Percentiles rank a stretch among this genome's conserved stretches.
Evolutionary conservation across 768 basidiomycete species (phyloP).

Genomic region (Butyriboletus loyo): DNA sequence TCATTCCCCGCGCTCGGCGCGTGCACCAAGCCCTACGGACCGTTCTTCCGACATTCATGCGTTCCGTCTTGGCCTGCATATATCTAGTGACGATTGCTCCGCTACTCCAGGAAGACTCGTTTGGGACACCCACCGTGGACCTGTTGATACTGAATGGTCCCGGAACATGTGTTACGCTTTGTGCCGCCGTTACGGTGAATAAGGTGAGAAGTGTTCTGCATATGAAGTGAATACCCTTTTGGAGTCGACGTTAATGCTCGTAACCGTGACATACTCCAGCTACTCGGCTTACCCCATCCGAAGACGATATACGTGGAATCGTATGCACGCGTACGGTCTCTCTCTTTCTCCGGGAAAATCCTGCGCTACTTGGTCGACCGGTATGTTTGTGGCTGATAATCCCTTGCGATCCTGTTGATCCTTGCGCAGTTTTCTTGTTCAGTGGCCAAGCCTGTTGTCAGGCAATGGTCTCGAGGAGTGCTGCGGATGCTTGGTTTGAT

Average conservation of each 20-base stretch:
- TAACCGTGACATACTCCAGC: constrained; percentile 40
- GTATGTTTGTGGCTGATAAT: constrained; percentile 61
- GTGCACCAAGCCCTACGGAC: constrained; percentile 81
- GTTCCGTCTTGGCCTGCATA: constrained; percentile 60
- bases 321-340: constrained; percentile 78
- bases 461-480: constrained; percentile 46
- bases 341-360: constrained; percentile 84
- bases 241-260: too few species aligned
- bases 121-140: constrained; percentile 52
- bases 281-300: constrained; percentile 71
- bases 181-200: constrained; percentile 64
- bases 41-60: constrained; percentile 59
- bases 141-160: constrained; percentile 90
- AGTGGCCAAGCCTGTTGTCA: constrained; percentile 70
- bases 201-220: constrained; percentile 47
- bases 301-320: constrained; percentile 87
- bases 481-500: constrained; percentile 65
- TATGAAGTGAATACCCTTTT: background rate
- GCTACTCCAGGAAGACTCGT: constrained; percentile 26
- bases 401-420: background rate
- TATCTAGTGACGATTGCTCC: constrained; percentile 59
- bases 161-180: constrained; percentile 86
- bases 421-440: constrained; percentile 71
- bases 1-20: constrained; percentile 81
- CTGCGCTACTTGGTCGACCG: constrained; percentile 80